A percentile compares a stretch with the other conserved stretches of the same genome.
Evolutionary conservation across 495 filamentous ascomycete genomes (phyloP).

Genomic region (Lineolata rhizophorae): DNA sequence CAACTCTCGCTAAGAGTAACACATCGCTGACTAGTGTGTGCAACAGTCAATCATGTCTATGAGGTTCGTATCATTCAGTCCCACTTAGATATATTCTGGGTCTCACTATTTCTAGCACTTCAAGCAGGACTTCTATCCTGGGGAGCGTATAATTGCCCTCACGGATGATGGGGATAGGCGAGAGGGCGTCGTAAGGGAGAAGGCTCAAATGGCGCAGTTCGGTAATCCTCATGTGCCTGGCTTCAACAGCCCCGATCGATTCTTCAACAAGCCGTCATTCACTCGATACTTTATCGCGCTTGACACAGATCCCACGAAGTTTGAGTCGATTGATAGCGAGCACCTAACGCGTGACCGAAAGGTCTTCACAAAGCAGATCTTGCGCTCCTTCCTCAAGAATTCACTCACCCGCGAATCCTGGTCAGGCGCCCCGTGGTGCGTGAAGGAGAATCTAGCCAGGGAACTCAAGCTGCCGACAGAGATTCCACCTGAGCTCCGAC

Average conservation of each 20-base stretch:
- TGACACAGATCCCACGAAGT: no score
- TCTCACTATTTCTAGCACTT: no score
- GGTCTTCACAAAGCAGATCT: constrained; percentile 83
- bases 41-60: no score
- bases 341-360: constrained; percentile 77
- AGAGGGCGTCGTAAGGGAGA: constrained; percentile 65
- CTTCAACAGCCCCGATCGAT: no score
- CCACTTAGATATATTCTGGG: no score
- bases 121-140: constrained; percentile 81
- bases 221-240: no score
- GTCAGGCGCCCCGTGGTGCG: constrained; percentile 87
- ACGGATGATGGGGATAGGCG: constrained; percentile 46
- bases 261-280: no score
- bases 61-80: no score
- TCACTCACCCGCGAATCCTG: constrained; percentile 78
- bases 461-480: constrained; percentile 66
- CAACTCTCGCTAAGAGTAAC: constrained; percentile 12
- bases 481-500: constrained; percentile 62
- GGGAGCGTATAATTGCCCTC: constrained; percentile 60
- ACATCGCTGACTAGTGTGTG: no score
- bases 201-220: constrained; percentile 22
- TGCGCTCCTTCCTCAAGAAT: constrained; percentile 88
- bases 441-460: constrained; percentile 67
- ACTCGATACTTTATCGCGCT: no score
- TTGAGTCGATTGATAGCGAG: constrained; percentile 13